These are phyloP conservation scores for Jacaranda copaia DNA, from an alignment of 257 asterid genomes.

Conservation along the genomic window DNA sequence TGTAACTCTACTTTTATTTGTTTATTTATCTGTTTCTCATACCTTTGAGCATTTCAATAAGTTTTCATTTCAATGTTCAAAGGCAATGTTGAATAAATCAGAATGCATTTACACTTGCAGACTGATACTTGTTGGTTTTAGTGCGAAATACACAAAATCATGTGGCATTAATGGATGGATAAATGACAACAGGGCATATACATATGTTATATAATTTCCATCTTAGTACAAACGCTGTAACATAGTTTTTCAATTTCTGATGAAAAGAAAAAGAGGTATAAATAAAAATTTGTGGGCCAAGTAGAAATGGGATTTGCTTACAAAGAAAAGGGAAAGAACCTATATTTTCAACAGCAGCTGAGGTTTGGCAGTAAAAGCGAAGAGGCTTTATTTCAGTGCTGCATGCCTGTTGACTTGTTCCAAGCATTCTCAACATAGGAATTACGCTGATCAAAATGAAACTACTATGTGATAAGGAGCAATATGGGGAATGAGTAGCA, in stretches of 20 bases:
- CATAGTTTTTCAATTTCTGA: background rate
- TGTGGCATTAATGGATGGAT: background rate
- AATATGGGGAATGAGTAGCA: background rate
- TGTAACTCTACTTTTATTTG: background rate
- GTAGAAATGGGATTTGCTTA: background rate
- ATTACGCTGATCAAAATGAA: background rate
- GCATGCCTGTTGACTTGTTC: background rate
- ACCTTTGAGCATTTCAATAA: constrained; percentile 12
- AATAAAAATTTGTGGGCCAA: background rate
- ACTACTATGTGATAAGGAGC: background rate
- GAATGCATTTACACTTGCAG: constrained; percentile 4
- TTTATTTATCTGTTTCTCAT: too few species aligned
- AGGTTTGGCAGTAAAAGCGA: background rate
- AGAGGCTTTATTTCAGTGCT: background rate
- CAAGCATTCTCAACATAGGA: background rate
- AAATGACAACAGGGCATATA: background rate
- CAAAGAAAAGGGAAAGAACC: background rate
- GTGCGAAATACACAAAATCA: background rate
- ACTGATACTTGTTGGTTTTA: background rate
- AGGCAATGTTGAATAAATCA: background rate
- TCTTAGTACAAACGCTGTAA: background rate
- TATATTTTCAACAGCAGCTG: constrained; percentile 6
- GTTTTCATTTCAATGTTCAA: constrained; percentile 14
- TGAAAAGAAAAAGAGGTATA: background rate
- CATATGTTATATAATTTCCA: background rate